Evolutionary conservation across 169 alveolate species (phyloP).

Genomic region (Plasmodium adleri): DNA sequence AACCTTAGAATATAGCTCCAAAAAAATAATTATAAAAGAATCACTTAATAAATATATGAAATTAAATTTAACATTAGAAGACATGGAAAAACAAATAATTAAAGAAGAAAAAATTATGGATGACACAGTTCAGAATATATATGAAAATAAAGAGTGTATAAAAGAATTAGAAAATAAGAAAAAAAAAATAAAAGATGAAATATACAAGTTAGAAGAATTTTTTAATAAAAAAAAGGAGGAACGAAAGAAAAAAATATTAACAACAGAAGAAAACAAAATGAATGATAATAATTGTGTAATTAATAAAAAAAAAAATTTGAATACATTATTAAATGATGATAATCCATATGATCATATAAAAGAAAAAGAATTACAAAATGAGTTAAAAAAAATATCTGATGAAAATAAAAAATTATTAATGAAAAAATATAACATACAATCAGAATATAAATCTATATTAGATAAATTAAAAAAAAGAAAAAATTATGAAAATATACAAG

Average conservation of each 20-base stretch:
- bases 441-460: conserved; percentile 16
- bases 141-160: conserved; percentile 31
- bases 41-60: conserved; percentile 27
- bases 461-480: conserved; percentile 44
- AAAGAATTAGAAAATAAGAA: conserved; percentile 37
- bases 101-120: conserved; percentile 55
- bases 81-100: conserved; percentile 18
- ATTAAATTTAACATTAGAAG: conserved; percentile 28
- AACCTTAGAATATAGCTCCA: conserved; percentile 3
- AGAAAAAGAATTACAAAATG: conserved; percentile 5
- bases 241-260: background rate
- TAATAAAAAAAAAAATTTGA: background rate
- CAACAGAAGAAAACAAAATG: background rate
- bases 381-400: conserved; percentile 23
- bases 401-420: conserved; percentile 22
- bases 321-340: background rate
- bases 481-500: conserved; percentile 78
- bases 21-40: conserved; percentile 40
- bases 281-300: background rate
- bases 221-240: background rate
- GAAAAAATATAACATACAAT: conserved; percentile 41
- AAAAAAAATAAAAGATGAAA: conserved; percentile 36
- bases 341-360: no score
- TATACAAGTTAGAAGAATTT: conserved; percentile 14
- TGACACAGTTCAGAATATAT: conserved; percentile 39